Base-by-base conservation (phyloP, 139 green algal genomes). In the Monoraphidium neglectum region DNA sequence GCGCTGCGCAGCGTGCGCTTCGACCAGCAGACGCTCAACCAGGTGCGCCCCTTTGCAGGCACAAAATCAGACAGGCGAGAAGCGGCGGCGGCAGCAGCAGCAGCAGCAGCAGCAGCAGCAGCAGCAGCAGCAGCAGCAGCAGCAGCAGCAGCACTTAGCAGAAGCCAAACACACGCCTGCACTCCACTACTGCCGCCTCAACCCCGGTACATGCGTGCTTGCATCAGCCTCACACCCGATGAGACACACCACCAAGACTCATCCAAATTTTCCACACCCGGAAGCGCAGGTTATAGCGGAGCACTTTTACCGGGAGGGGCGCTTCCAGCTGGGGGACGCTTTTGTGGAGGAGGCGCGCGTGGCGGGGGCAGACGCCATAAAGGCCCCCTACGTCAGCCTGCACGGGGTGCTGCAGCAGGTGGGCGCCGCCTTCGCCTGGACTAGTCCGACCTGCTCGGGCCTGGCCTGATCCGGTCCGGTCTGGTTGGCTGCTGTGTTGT, bases 251-350 rank as follows among this genome's bases (percentile, higher is more conserved):
- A n/a, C 43, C 43, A 51, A 51, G 8, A 51, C 43, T 12, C 43
- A 8, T 63, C 56, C 56, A 30, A 4, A 63, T 21, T 12, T 21
- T 43, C 21, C 68, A 65, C 33, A 40, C n/a, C 36, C 47, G 21
- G 26, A 46, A 75, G 56, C 80, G 64, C 86, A 94, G 79, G 88
- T 97, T 21, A 87, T 99, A 13, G 88, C 88, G 5, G 86, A 98
- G 82, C 95, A 98, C 76, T 76, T 98, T 2, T 98, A 91, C 78
- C 87, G 94, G 4, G 85, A 96, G 64, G 95, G 94, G 0, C 79
- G 83, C 16, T 97, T 98, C 75, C 79, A 90, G 28, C 72, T 97
- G 26, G 95, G 86, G 6, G 89, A 97, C 49, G 37, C 46, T 15
- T 94, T 98, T 80, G 82, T 86, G 1, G 59, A 74, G 23, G 95